Evolutionary conservation across 306 rosid species (phyloP).

Genomic region (Hippophae rhamnoides): DNA sequence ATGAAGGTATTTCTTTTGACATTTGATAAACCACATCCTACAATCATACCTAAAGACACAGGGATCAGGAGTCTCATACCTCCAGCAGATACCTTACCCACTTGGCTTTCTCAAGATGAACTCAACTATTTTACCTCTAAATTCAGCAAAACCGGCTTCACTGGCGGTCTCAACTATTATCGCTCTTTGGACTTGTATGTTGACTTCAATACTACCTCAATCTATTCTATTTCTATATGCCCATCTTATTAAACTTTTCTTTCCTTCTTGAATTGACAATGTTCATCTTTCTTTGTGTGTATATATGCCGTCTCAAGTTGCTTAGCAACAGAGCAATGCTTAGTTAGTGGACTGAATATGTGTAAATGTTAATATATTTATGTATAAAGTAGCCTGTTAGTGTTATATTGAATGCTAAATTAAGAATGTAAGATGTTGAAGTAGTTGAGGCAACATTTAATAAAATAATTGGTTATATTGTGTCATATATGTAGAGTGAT

Average conservation of each 20-base stretch:
- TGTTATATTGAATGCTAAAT: no score
- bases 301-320: no score
- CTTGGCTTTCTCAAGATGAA: slow-evolving; percentile 71
- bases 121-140: slow-evolving; percentile 43
- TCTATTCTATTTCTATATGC: background rate
- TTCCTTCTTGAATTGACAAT: no score
- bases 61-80: slow-evolving; percentile 7
- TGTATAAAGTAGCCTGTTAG: no score
- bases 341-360: background rate
- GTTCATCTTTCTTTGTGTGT: no score
- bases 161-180: slow-evolving; percentile 79
- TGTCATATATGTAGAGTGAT: no score
- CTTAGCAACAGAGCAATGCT: background rate
- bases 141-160: slow-evolving; percentile 57
- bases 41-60: slow-evolving; percentile 13
- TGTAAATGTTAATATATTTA: background rate
- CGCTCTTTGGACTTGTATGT: slow-evolving; percentile 59
- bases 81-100: slow-evolving; percentile 30
- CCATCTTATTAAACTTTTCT: no score
- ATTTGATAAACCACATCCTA: slow-evolving; percentile 14
- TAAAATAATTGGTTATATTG: no score
- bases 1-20: slow-evolving; percentile 11
- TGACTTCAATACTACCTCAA: background rate
- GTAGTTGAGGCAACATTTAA: no score
- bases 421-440: no score